Conservation (phyloP, 805 yeast genomes). For the Debaryomyces maramus region DNA sequence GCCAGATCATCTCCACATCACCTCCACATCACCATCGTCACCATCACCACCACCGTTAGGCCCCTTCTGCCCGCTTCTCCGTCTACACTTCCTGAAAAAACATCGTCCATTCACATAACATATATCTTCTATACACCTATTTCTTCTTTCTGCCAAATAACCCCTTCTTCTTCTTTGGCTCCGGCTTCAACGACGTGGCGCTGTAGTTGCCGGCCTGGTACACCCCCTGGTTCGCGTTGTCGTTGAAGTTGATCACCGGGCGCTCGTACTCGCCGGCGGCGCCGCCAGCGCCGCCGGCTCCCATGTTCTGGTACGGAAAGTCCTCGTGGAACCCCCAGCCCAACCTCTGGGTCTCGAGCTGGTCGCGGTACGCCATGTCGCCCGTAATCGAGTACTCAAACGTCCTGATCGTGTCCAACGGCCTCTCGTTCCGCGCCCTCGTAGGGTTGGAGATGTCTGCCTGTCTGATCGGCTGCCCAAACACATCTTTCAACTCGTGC, state of each 20-base stretch:
- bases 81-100: no score
- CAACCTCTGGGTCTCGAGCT: constrained; percentile 70
- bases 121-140: no score
- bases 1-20: no score
- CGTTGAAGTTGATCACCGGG: constrained; percentile 43
- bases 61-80: no score
- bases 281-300: constrained; percentile 27
- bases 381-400: constrained; percentile 95
- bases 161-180: constrained; percentile 58
- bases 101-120: no score
- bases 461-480: constrained; percentile 75
- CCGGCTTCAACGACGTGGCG: constrained; percentile 45
- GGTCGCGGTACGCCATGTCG: constrained; percentile 74
- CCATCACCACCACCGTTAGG: no score
- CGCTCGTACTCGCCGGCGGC: constrained; percentile 33
- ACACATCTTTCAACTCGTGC: constrained; percentile 69
- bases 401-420: constrained; percentile 90
- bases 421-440: constrained; percentile 91
- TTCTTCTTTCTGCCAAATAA: constrained; percentile 66
- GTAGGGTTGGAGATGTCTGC: constrained; percentile 94
- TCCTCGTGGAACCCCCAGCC: constrained; percentile 89
- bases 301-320: constrained; percentile 56
- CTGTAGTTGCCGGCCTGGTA: constrained; percentile 61
- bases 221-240: constrained; percentile 39
- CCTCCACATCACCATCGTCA: no score